Evolutionary conservation across 331 rosid species (phyloP), one percentile per base, ranked within the genome.

Genomic region (Quercus tomentella): DNA sequence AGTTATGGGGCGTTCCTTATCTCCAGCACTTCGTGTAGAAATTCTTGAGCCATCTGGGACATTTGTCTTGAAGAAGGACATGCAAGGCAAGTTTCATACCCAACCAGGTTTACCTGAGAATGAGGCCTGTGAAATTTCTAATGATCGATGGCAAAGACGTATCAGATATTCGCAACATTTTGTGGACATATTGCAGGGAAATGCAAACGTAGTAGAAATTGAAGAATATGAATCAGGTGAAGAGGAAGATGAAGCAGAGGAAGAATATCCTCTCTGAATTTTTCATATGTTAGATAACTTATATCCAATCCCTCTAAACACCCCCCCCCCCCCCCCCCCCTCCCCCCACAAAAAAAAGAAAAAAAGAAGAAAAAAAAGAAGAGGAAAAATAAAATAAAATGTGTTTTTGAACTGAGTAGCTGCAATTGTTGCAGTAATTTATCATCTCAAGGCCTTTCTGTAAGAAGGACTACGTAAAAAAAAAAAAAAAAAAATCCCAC

Each of bases 11-110:
- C 70, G 76, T 28, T 35, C 86, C 11, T 80, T 95, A 63, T 87
- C 89, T 4, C 96, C 99, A 15, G 82, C 91, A 8, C 86, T 95
- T 55, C 54, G 80, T 56, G 89, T 86, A 52, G 96, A 90, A 56
- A 81, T 83, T 75, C 83, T 86, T 2, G 89, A 84, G 2, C 88
- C 92, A 30, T 86, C 96, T 20, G 96, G 92, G 80, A 63, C 33
- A 76, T 84, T 86, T 74, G 82, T 85, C 41, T 83, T 92, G 92
- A 90, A 88, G 84, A 75, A 86, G 6, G 75, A 91, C 80, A 35
- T 1, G 45, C 78, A 54, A 62, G 80, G 84, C n/a, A 54, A 76
- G 71, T 51, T 62, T 73, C 67, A n/a, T 65, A 23, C 72, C 79
- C 77, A 73, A 22, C 52, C 45, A 15, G 63, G 61, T 67, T 80